Base-by-base conservation (phyloP, 352 stramenopile genomes). In the Pythium brassicae region DNA sequence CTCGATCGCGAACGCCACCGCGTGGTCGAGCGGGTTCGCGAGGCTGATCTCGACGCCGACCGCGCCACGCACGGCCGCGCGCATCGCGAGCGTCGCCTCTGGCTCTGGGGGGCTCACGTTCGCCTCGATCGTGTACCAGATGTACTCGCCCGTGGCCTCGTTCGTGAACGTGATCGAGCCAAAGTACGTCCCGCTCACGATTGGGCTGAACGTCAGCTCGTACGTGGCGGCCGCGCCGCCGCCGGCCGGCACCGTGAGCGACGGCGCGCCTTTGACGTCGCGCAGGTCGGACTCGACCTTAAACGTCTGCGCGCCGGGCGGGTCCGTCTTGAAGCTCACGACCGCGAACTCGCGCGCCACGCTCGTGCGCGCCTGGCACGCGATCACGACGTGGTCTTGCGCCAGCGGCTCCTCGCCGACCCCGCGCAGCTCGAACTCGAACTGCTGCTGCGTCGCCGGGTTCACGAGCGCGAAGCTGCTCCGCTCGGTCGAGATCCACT, bases 81-180 rank as follows among this genome's bases (percentile, higher is more conserved):
- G 61, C 71, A 98, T 95, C 17, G 94, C 84, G 1, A 98, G 65
- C 17, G 76, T 94, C 7, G 72, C 68, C 58, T 97, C 86, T 0
- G 85, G 83, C 15, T 84, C 70, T 0, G 86, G 86, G 6, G 82
- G 77, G 45, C 68, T 74, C 4, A 94, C 87, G 2, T 79, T 77
- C 12, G 96, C 88, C 58, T 97, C 86, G 5, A 98, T 79, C 14
- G 94, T 98, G 68, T 97, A 98, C 94, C 94, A 98, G 10, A 92
- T 62, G 57, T 88, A 96, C 54, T 92, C 78, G n/a, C 72, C 80
- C 22, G 78, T 92, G 9, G 57, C 51, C 29, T 75, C 62, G 53
- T 95, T 92, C 12, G 79, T 97, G 57, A 98, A 98, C 14, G 89
- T 97, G 48, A 98, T 78, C 9, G 84, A 94, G 8, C 94, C 94